These are phyloP conservation scores for Microcyclosporella mali DNA, from an alignment of 2,329 filamentous ascomycete species.

Conservation along the genomic window DNA sequence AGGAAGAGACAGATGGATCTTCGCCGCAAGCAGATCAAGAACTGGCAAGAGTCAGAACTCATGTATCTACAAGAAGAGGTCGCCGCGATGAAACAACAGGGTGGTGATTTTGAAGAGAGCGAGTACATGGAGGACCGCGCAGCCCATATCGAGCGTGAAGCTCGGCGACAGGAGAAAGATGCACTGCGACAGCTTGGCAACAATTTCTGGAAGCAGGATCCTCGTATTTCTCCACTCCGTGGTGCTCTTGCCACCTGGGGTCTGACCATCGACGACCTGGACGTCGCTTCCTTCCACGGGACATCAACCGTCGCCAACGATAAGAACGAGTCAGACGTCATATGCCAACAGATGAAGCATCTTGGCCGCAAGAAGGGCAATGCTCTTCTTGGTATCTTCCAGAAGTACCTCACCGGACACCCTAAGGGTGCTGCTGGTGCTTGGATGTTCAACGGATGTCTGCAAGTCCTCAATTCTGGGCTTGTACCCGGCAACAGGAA, in stretches of 20 bases:
- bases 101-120: conserved; percentile 66
- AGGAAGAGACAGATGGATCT: conserved; percentile 90
- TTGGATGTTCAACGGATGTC: conserved; percentile 98
- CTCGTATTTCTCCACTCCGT: conserved; percentile 87
- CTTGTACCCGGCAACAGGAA: conserved; percentile 96
- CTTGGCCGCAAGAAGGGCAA: conserved; percentile 96
- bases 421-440: conserved; percentile 98
- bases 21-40: conserved; percentile 87
- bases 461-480: conserved; percentile 91
- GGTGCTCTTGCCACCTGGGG: conserved; percentile 97
- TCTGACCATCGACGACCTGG: conserved; percentile 91
- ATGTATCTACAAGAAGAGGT: conserved; percentile 90
- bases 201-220: conserved; percentile 97
- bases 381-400: conserved; percentile 92
- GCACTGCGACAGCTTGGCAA: conserved; percentile 90
- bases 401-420: conserved; percentile 97
- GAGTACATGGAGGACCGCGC: conserved; percentile 83
- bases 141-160: conserved; percentile 80
- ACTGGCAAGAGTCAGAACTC: conserved; percentile 92
- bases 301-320: conserved; percentile 98
- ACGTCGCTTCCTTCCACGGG: conserved; percentile 95
- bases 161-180: conserved; percentile 84
- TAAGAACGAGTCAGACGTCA: conserved; percentile 98
- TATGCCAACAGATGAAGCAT: conserved; percentile 93
- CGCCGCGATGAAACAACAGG: conserved; percentile 79